These are phyloP conservation scores for Westerdykella ornata DNA, from an alignment of 2,329 filamentous ascomycete genomes.

Conservation along the genomic window DNA sequence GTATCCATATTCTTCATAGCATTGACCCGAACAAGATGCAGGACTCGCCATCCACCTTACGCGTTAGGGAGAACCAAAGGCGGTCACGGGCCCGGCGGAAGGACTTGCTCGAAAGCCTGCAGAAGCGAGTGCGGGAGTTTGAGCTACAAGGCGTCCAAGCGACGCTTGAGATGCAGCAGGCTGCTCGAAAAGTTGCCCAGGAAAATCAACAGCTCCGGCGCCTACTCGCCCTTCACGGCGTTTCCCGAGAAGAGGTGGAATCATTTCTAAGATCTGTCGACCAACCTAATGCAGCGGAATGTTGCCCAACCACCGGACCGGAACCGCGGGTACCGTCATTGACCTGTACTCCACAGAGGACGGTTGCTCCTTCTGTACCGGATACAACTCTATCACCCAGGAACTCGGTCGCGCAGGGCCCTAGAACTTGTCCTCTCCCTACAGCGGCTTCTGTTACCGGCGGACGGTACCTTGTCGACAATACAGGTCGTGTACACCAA, in stretches of 20 bases:
- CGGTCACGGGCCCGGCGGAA: conserved; percentile 63
- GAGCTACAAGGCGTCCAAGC: conserved; percentile 59
- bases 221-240: conserved; percentile 43
- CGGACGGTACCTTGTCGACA: no score
- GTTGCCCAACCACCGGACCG: neutral
- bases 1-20: no score
- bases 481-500: neutral
- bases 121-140: conserved; percentile 55
- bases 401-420: neutral
- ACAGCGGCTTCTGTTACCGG: no score
- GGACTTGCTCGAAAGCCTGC: conserved; percentile 63
- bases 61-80: conserved; percentile 68
- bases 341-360: neutral
- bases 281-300: neutral
- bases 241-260: conserved; percentile 17
- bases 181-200: conserved; percentile 58
- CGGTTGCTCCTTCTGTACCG: neutral
- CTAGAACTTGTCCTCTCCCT: neutral
- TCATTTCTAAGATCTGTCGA: conserved; percentile 8
- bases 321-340: neutral
- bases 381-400: neutral
- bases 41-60: conserved; percentile 33
- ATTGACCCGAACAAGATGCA: no score
- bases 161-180: conserved; percentile 60
- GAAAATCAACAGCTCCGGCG: conserved; percentile 59